Conservation (phyloP, 73 alveolate genomes). For the Paramecium tetraurelia region DNA sequence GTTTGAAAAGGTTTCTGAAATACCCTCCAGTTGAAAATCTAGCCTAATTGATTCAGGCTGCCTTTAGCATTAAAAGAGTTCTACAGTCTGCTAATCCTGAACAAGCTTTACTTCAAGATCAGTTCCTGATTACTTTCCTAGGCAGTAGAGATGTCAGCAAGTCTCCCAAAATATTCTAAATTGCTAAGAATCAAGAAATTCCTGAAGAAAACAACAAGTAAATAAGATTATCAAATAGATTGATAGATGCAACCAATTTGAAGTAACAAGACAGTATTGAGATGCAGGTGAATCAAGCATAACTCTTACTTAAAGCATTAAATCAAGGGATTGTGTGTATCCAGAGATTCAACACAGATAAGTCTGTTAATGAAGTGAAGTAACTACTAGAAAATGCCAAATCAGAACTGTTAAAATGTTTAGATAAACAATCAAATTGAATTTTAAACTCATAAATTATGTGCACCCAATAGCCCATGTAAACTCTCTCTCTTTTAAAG, state of each 20-base stretch:
- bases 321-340: background rate
- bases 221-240: background rate
- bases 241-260: background rate
- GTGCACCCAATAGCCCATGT: background rate
- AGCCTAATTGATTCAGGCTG: background rate
- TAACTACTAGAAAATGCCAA: background rate
- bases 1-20: conserved; percentile 52
- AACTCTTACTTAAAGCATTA: background rate
- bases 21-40: conserved; percentile 62
- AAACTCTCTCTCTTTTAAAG: background rate
- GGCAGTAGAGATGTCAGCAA: background rate
- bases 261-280: background rate
- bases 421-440: background rate
- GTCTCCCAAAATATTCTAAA: background rate
- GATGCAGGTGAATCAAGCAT: background rate
- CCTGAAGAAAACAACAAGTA: background rate
- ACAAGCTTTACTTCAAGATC: background rate
- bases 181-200: background rate
- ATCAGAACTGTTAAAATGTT: background rate
- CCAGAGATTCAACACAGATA: background rate
- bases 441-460: background rate
- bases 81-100: background rate
- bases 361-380: background rate
- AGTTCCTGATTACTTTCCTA: background rate
- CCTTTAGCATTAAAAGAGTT: background rate